Conservation (phyloP, 2,329 filamentous ascomycete genomes). For the Didymosphaeria variabile region DNA sequence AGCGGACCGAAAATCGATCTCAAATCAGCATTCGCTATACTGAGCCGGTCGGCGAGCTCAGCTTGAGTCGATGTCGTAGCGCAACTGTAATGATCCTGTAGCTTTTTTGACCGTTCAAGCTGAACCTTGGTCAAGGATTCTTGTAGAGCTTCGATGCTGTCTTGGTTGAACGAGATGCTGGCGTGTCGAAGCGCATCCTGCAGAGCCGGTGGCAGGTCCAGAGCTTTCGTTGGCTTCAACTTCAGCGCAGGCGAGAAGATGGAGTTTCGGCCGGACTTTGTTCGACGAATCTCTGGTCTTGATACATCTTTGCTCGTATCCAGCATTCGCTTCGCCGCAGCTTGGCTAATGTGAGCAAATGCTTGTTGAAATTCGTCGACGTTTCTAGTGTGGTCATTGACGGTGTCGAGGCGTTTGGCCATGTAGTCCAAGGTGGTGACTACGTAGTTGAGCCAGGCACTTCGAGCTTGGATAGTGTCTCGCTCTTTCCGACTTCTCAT, state of each 20-base stretch:
- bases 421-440: constrained; percentile 55
- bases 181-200: constrained; percentile 47
- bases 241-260: constrained; percentile 41
- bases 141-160: constrained; percentile 35
- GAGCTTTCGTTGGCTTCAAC: constrained; percentile 36
- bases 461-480: constrained; percentile 46
- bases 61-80: constrained; percentile 45
- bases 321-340: constrained; percentile 37
- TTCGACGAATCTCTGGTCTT: constrained; percentile 33
- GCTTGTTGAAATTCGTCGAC: constrained; percentile 43
- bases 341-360: constrained; percentile 37
- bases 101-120: constrained; percentile 45
- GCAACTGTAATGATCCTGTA: constrained; percentile 45
- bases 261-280: constrained; percentile 33
- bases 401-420: constrained; percentile 43
- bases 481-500: constrained; percentile 47
- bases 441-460: constrained; percentile 56
- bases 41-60: constrained; percentile 46
- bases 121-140: constrained; percentile 40
- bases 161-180: constrained; percentile 41
- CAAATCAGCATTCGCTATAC: constrained; percentile 48
- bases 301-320: constrained; percentile 23
- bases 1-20: constrained; percentile 49
- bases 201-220: constrained; percentile 43
- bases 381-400: constrained; percentile 34